Evolutionary conservation across 2,329 filamentous ascomycete species (phyloP), one percentile per base, ranked within the genome.

Genomic region (Epichloe typhina): DNA sequence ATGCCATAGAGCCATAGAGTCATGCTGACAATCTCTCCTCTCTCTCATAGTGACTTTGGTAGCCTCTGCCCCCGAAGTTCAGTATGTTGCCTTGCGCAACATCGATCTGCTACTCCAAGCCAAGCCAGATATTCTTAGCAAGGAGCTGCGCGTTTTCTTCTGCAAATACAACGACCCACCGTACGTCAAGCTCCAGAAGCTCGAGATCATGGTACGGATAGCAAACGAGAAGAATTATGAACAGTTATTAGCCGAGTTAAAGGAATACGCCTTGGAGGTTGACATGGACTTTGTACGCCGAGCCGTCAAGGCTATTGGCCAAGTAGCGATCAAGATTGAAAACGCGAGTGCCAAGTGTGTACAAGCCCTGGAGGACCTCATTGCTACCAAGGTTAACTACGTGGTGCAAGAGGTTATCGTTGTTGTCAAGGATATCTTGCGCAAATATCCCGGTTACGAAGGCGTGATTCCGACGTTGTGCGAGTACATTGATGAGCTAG

Each of bases 151-250:
- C 43, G 93, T 98, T 8, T 98, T 98, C 72, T 98, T 98, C 72
- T 98, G 93, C 83, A 98, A 98, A 71, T 98, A 98, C 73, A 97
- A 97, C 65, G 93, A 98, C 60, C 91, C 93, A 2, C 89, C 89
- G 21, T 98, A 98, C 65, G 83, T 98, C 61, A 98, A 98, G 69
- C 82, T 98, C 53, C 86, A 95, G 64, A 98, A 98, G 65, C 79
- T 98, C 47, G 93, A 98, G 65, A 97, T 97, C 56, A 97, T 98
- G 93, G 91, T 98, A 46, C 84, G 93, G 67, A 97, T 98, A 82
- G 88, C 91, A 54, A 97, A 96, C 69, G 90, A 96, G 59, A 86
- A 84, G 64, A 98, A 97, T 64, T 91, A 91, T 53, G 93, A 98
- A 63, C 93, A 97, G 64, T 75, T 98, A 26, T 74, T 98, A 15